Percentiles rank a stretch among this genome's conserved stretches.
Conservation (phyloP, 805 yeast genomes). For the Metschnikowia hibisci region DNA sequence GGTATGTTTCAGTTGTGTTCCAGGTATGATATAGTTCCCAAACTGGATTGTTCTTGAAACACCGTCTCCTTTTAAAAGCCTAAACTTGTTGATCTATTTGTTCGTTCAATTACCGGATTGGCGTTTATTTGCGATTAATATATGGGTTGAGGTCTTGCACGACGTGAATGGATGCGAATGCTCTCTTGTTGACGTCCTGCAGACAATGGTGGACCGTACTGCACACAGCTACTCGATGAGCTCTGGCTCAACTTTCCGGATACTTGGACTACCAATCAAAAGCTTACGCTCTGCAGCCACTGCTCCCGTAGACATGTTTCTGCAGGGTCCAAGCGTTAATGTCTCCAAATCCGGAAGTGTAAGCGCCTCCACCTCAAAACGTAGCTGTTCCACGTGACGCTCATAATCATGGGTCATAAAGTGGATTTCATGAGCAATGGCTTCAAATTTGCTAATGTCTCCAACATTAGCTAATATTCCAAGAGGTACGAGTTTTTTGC, state of each 20-base stretch:
- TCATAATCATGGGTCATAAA: conserved; percentile 13
- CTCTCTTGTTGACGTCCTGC: too few relatives aligned
- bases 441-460: conserved; percentile 26
- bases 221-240: conserved; percentile 1
- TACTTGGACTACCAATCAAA: neutral
- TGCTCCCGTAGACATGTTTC: neutral
- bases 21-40: too few relatives aligned
- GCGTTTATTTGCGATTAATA: too few relatives aligned
- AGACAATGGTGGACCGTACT: neutral
- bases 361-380: conserved; percentile 4
- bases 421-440: conserved; percentile 27
- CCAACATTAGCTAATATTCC: conserved; percentile 24
- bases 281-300: conserved; percentile 2
- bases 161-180: too few relatives aligned
- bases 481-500: conserved; percentile 29
- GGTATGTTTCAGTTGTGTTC: too few relatives aligned
- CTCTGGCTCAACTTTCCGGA: conserved; percentile 1
- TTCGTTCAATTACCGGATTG: too few relatives aligned
- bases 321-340: neutral
- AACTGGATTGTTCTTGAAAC: too few relatives aligned
- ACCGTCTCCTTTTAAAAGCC: too few relatives aligned
- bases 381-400: conserved; percentile 8
- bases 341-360: neutral
- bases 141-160: too few relatives aligned
- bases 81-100: too few relatives aligned